Percentiles rank a stretch among this genome's conserved stretches.
Conservation (phyloP, 257 asterid genomes). For the Knoxia roxburghii region DNA sequence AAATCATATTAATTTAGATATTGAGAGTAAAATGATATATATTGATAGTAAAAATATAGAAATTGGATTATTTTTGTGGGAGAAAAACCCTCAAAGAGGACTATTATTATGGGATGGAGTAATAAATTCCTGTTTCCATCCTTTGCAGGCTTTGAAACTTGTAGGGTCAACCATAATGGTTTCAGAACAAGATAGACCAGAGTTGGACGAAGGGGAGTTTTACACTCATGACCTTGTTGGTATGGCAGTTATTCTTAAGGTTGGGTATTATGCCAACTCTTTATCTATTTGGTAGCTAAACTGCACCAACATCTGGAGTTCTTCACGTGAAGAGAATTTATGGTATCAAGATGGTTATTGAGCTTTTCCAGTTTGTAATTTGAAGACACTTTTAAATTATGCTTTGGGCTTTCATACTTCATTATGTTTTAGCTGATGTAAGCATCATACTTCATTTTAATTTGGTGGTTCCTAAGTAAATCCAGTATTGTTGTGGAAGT, state of each 20-base stretch:
- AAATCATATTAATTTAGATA: no score
- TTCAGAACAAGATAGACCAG: constrained; percentile 69
- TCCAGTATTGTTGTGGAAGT: background rate
- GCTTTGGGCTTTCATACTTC: background rate
- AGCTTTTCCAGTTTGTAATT: background rate
- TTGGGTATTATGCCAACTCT: constrained; percentile 23
- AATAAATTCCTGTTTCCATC: constrained; percentile 1
- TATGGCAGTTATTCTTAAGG: constrained; percentile 80
- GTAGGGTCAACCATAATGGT: constrained; percentile 86
- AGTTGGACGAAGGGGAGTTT: constrained; percentile 80
- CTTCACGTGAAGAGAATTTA: background rate
- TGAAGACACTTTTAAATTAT: background rate
- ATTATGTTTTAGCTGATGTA: background rate
- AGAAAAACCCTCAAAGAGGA: no score
- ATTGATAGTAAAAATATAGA: no score
- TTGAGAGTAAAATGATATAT: no score
- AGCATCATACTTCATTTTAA: background rate
- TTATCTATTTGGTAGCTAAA: background rate
- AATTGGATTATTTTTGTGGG: no score
- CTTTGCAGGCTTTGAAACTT: constrained; percentile 74
- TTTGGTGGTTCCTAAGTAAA: background rate
- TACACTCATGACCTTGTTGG: constrained; percentile 85
- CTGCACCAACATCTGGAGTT: background rate
- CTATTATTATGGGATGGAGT: no score
- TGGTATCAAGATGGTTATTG: background rate